phyloP scores from a whole-genome alignment of 495 filamentous ascomycete genomes.

The Jackrogersella multiformis region DNA sequence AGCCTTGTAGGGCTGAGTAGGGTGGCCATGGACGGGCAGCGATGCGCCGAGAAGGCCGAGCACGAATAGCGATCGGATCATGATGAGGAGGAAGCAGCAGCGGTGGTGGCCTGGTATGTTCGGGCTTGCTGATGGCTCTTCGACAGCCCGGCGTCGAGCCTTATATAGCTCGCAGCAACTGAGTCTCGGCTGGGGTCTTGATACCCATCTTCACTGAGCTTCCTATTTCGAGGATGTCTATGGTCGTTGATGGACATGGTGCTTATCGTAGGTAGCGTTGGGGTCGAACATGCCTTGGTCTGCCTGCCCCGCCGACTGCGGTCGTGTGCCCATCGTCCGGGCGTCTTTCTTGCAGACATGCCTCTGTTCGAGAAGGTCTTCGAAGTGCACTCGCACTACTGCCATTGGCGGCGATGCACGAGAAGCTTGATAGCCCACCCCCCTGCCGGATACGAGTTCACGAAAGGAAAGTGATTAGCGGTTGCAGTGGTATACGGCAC shows the following conservation, averaged over 20 bases:
- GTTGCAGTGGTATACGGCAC: slow-evolving; percentile 26
- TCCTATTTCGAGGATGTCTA: slow-evolving; percentile 44
- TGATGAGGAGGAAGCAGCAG: slow-evolving; percentile 30
- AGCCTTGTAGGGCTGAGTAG: slow-evolving; percentile 31
- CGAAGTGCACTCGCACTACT: slow-evolving; percentile 1
- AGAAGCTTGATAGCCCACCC: slow-evolving; percentile 31
- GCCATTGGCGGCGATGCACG: slow-evolving; percentile 29
- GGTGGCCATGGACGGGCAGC: slow-evolving; percentile 41
- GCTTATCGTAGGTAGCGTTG: slow-evolving; percentile 35
- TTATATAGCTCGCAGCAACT: slow-evolving; percentile 34
- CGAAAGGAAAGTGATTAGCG: slow-evolving; percentile 41
- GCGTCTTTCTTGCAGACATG: slow-evolving; percentile 3
- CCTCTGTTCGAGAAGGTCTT: slow-evolving; percentile 17
- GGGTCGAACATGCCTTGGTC: slow-evolving; percentile 15
- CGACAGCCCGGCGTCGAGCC: slow-evolving; percentile 15
- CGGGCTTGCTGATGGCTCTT: slow-evolving; percentile 14
- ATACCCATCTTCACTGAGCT: slow-evolving; percentile 25
- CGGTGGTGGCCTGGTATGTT: slow-evolving; percentile 23
- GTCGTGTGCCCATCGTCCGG: slow-evolving; percentile 37
- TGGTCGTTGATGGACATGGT: slow-evolving; percentile 26
- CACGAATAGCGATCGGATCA: slow-evolving; percentile 46
- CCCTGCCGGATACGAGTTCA: slow-evolving; percentile 38
- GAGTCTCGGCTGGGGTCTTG: background rate
- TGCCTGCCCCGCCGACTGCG: slow-evolving; percentile 27
- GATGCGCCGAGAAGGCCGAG: slow-evolving; percentile 49